Base-by-base conservation (phyloP, 2,329 filamentous ascomycete species). In the Alternaria triticina region DNA sequence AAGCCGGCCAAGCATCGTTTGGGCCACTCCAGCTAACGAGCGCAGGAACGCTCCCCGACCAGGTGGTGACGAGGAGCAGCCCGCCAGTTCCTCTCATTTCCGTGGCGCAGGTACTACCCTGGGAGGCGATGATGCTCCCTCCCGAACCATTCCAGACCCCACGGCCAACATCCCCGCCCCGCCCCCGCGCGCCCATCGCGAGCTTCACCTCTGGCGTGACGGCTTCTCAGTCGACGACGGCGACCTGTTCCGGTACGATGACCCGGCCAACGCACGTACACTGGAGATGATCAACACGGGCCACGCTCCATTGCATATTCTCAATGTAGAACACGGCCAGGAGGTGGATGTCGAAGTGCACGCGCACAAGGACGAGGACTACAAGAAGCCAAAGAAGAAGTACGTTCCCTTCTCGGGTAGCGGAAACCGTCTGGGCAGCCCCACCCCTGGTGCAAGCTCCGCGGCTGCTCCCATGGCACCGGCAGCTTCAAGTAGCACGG, bases 211-310 rank as follows among this genome's bases (percentile, higher is more conserved):
- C 47, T 96, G 93, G 93, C 86, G 87, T 45, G 90, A 96, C 75
- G 93, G 93, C 13, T 95, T 96, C 82, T 95, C 91, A 68, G 89
- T 96, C 64, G 92, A 94, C 63, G 91, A 96, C 73, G 93, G 93
- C 27, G 87, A 89, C 50, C 87, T 96, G 40, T 89, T 87, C 76
- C 88, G 91, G 59, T 95, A 92, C 74, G 91, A 94, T 72, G 92
- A 96, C 77, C 91, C 92, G 0, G 86, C 86, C 28, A 94, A 95
- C 76, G 87, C 89, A 28, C 84, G 86, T 54, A 91, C 91, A 57
- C 83, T 96, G 47, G 84, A 88, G 61, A 90, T 94, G 85, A 96
- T 96, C 72, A 88, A 92, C 64, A 86, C 87, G 20, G 92, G 92
- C 9, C 88, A 91, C 17, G 92, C 92, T 0, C 92, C 92, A 7